Evolutionary conservation across 1,284 basidiomycete genomes (phyloP).

Genomic region (Marasmius sp.): DNA sequence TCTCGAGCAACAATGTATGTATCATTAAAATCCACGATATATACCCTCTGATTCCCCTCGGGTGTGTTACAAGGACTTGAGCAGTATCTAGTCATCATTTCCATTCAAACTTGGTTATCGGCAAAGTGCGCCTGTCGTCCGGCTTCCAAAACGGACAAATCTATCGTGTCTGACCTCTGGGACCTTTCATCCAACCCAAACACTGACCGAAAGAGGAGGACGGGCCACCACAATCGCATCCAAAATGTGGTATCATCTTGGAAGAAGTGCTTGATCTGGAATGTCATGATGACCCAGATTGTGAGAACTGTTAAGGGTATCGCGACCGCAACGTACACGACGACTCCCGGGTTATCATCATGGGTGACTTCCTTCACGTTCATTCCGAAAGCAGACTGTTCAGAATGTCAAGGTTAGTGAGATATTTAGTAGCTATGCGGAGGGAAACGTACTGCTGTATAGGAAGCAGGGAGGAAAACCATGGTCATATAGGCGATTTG

Average conservation of each 20-base stretch:
- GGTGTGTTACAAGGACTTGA: too few relatives aligned
- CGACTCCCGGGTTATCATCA: constrained; percentile 27
- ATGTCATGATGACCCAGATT: constrained; percentile 40
- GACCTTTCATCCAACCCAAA: not conserved
- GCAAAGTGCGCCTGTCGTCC: too few relatives aligned
- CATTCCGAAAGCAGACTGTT: constrained; percentile 40
- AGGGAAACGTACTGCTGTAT: constrained; percentile 29
- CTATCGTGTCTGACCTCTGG: too few relatives aligned
- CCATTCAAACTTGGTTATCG: too few relatives aligned
- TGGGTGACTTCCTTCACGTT: constrained; percentile 36
- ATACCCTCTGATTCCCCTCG: too few relatives aligned
- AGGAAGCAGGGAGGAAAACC: constrained; percentile 36
- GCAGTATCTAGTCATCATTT: too few relatives aligned
- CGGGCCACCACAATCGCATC: constrained; percentile 18
- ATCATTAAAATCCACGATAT: too few relatives aligned
- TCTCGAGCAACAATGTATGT: too few relatives aligned
- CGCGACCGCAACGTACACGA: constrained; percentile 33
- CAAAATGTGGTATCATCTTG: constrained; percentile 6
- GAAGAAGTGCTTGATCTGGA: constrained; percentile 32
- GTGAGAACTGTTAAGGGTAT: constrained; percentile 37
- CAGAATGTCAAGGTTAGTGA: not conserved
- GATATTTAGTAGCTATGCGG: not conserved
- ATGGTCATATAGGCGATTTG: constrained; percentile 38
- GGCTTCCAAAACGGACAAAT: too few relatives aligned
- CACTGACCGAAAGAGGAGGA: constrained; percentile 1